Conservation (phyloP, 2,329 filamentous ascomycete genomes). For the Aspergillus awamori region DNA sequence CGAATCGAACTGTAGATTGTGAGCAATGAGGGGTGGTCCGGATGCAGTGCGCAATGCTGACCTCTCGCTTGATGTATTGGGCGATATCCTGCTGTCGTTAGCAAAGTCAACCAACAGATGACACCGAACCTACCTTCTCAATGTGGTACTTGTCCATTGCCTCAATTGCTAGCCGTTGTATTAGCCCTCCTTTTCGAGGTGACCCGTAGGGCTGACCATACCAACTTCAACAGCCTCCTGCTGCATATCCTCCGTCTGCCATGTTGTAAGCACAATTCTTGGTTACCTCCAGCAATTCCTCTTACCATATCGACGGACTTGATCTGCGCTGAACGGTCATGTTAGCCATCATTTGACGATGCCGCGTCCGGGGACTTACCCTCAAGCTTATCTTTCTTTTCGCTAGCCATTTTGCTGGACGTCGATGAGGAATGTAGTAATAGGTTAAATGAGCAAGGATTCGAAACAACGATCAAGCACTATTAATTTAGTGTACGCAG, state of each 20-base stretch:
- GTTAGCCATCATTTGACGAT: conserved; percentile 20
- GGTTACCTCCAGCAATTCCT: conserved; percentile 12
- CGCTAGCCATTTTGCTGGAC: conserved; percentile 46
- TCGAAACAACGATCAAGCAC: background rate
- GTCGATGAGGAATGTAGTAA: background rate
- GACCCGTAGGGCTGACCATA: conserved; percentile 52
- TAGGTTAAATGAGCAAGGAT: background rate
- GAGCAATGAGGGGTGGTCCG: conserved; percentile 27
- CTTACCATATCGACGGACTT: conserved; percentile 98
- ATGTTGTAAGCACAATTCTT: conserved; percentile 20
- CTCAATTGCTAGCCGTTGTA: conserved; percentile 59
- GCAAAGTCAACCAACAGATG: background rate
- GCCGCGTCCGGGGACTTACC: conserved; percentile 52
- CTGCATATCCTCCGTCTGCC: conserved; percentile 94
- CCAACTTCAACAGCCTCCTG: conserved; percentile 93
- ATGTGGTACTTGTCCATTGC: conserved; percentile 73
- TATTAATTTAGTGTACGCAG: background rate
- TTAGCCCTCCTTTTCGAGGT: conserved; percentile 28
- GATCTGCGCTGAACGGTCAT: conserved; percentile 72
- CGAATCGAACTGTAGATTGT: conserved; percentile 76
- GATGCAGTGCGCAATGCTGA: conserved; percentile 46
- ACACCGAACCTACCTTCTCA: conserved; percentile 61
- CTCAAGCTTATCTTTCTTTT: conserved; percentile 74
- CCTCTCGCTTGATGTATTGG: conserved; percentile 92
- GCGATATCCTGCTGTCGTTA: conserved; percentile 73